A percentile compares a stretch with the other conserved stretches of the same genome.
phyloP scores from a whole-genome alignment of 805 yeast genomes.

The Myxozyma melibiosi region DNA sequence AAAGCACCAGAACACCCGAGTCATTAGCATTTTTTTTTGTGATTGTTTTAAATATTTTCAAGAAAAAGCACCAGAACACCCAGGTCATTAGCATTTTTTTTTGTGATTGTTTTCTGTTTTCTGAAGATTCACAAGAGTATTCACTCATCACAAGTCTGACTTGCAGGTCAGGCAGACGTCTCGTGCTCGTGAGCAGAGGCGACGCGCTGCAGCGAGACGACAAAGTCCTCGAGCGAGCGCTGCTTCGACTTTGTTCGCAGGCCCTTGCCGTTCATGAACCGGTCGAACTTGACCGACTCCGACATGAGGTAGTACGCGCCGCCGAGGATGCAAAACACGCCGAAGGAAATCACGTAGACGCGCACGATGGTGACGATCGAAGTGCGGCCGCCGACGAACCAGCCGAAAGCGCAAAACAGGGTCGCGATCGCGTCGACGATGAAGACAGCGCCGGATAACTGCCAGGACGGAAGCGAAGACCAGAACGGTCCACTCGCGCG shows the following conservation, averaged over 20 bases:
- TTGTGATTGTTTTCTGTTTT: no score
- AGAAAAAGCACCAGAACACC: no score
- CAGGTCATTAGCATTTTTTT: no score
- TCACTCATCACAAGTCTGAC: no score
- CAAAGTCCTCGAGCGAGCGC: conserved; percentile 61
- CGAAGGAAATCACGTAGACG: conserved; percentile 93
- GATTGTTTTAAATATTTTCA: no score
- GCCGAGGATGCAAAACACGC: conserved; percentile 94
- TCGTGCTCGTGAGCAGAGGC: conserved; percentile 58
- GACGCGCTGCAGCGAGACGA: conserved; percentile 64
- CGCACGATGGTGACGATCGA: conserved; percentile 93
- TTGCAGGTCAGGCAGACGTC: conserved; percentile 51
- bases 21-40: no score
- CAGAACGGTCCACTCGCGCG: conserved; percentile 98
- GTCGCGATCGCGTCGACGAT: conserved; percentile 89
- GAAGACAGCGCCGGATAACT: conserved; percentile 89
- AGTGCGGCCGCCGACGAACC: conserved; percentile 97
- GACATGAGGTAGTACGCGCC: conserved; percentile 95
- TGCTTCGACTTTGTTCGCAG: conserved; percentile 46
- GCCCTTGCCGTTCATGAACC: conserved; percentile 58
- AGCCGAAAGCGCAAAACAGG: conserved; percentile 88
- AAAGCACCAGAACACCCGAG: no score
- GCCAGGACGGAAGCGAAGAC: conserved; percentile 96
- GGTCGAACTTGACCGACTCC: conserved; percentile 51
- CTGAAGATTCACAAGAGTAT: no score